A percentile compares a stretch with the other conserved stretches of the same genome.
Conservation (phyloP, 73 alveolate genomes). For the Stentor roeselii region DNA sequence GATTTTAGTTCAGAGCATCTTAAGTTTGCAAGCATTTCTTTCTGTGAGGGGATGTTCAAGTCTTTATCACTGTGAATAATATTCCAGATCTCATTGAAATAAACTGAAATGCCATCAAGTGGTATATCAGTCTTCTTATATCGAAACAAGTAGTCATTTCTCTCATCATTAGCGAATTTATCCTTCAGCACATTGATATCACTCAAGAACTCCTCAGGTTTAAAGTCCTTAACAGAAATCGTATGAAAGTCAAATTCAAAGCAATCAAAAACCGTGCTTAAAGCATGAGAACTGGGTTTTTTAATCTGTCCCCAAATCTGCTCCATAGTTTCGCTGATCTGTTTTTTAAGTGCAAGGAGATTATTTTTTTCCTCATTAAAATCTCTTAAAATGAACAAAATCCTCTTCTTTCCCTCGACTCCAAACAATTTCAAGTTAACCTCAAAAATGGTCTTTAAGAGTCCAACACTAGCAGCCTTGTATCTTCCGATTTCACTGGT, state of each 20-base stretch:
- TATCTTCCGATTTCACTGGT: constrained; percentile 83
- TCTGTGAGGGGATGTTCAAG: constrained; percentile 28
- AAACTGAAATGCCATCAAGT: background rate
- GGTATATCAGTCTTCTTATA: constrained; percentile 17
- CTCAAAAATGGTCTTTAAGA: constrained; percentile 81
- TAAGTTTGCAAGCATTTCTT: constrained; percentile 23
- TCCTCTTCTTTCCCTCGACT: constrained; percentile 68
- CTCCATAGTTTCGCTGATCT: constrained; percentile 54
- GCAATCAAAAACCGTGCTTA: constrained; percentile 53
- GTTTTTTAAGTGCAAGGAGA: constrained; percentile 40
- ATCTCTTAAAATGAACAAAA: constrained; percentile 79
- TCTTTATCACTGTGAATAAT: constrained; percentile 21
- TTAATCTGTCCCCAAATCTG: constrained; percentile 73
- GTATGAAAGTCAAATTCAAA: constrained; percentile 78
- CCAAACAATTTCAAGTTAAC: constrained; percentile 72
- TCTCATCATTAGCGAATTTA: constrained; percentile 45
- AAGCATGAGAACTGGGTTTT: constrained; percentile 63
- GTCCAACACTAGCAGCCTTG: constrained; percentile 78
- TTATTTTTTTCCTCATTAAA: constrained; percentile 65
- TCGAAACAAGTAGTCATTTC: constrained; percentile 25
- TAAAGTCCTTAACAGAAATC: constrained; percentile 71
- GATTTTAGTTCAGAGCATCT: constrained; percentile 21
- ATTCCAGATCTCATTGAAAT: constrained; percentile 15
- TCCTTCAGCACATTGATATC: constrained; percentile 49
- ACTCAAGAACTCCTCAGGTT: constrained; percentile 59